These are phyloP conservation scores for Camellia lanceoleosa DNA, from an alignment of 148 eudicot species.

Conservation along the genomic window DNA sequence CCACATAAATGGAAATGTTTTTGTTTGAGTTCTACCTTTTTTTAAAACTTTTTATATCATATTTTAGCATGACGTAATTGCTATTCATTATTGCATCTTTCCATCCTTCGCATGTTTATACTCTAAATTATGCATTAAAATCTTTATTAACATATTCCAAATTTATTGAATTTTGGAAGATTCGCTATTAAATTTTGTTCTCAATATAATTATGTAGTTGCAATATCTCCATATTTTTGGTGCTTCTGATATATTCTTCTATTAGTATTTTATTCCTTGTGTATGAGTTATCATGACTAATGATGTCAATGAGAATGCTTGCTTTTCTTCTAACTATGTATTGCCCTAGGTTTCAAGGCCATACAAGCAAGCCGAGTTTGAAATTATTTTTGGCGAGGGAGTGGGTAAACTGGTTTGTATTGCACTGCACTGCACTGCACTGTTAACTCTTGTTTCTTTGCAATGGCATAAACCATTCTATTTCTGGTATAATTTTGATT, in stretches of 20 bases:
- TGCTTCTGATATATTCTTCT: not conserved
- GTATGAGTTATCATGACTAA: not conserved
- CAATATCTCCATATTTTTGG: not conserved
- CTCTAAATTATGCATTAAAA: not conserved
- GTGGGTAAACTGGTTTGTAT: slow-evolving; percentile 85
- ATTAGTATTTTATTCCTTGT: slow-evolving; percentile 1
- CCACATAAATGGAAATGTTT: not conserved
- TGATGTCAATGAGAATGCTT: slow-evolving; percentile 5
- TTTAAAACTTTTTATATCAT: not conserved
- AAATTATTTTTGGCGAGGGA: slow-evolving; percentile 94
- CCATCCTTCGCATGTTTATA: not conserved
- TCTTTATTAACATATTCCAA: not conserved
- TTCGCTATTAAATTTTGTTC: not conserved
- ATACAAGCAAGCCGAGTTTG: slow-evolving; percentile 97
- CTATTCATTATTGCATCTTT: not conserved
- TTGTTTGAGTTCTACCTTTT: not conserved
- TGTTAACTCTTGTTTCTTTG: slow-evolving; percentile 1
- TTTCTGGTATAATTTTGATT: slow-evolving; percentile 14
- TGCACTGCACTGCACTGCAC: slow-evolving; percentile 9
- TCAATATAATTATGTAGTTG: not conserved
- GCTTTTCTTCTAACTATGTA: not conserved
- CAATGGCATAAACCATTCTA: not conserved
- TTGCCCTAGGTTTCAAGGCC: slow-evolving; percentile 85
- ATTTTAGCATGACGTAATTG: not conserved
- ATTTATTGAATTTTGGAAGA: not conserved